Base-by-base conservation (phyloP, 768 basidiomycete genomes). In the Solioccasus polychromus region DNA sequence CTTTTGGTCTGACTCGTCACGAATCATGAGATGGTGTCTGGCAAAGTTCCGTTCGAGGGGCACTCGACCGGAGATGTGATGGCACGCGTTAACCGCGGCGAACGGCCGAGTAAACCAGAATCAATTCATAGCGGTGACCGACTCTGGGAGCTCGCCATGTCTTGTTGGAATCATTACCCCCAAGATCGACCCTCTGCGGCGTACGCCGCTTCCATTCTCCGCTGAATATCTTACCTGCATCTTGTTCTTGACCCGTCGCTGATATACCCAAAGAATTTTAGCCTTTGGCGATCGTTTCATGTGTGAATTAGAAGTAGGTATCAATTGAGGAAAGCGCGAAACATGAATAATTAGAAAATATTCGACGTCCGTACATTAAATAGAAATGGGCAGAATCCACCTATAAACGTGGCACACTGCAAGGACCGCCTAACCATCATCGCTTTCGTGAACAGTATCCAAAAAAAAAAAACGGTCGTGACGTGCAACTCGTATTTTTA, bases 291-390 rank as follows among this genome's bases (percentile, higher is more conserved):
- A 28, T 30, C 8, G 26, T 31, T 4, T 42, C 20, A 28, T 26
- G 30, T 11, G 14, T 15, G 18, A 30, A 24, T 28, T 19, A 5
- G 18, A 34, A 45, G 5, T 36, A 28, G 45, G 39, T 45, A 53
- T 47, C 0, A 8, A 51, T 51, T 48, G 23, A 39, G 37, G 19
- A 37, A 35, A 30, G 17, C 48, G 45, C 37, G 20, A 4, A 44
- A 47, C 38, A 53, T n/a, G n/a, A n/a, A n/a, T 17, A 29, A 66
- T 61, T 65, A 54, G 22, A 41, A 7, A 45, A 37, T 20, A 19
- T 30, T 19, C 42, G 29, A n/a, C 23, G 50, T 64, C 45, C 45
- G 31, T 48, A 60, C 35, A 32, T 26, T 58, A 57, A 37, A 58
- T 56, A 49, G 20, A 8, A 48, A 45, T 40, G 39, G 22, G n/a